Percentiles rank a stretch among this genome's conserved stretches.
Conservation (phyloP, 2,329 filamentous ascomycete genomes). For the Teratosphaeria zuluensis region DNA sequence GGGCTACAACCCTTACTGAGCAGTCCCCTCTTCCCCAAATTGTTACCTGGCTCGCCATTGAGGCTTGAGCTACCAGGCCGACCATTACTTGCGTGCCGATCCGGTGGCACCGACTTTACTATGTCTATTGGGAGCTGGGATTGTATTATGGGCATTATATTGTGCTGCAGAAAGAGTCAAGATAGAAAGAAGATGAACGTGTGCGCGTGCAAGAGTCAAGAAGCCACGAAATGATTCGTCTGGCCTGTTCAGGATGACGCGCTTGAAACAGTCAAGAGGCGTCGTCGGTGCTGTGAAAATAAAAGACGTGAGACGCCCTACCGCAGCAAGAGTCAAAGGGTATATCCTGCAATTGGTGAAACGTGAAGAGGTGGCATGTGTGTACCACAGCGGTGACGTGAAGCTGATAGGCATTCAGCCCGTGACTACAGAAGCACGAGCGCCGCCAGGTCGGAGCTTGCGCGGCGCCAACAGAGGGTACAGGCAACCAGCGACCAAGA, state of each 20-base stretch:
- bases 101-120: neutral
- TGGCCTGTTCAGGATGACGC: neutral
- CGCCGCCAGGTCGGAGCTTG: neutral
- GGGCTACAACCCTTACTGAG: constrained; percentile 30
- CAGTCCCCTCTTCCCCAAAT: neutral
- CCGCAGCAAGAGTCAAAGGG: neutral
- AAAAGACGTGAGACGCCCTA: neutral
- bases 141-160: neutral
- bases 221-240: neutral
- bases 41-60: neutral
- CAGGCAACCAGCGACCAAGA: neutral
- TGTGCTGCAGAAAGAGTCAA: neutral
- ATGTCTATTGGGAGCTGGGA: neutral
- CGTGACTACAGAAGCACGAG: neutral
- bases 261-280: constrained; percentile 1
- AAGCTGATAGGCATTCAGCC: neutral
- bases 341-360: neutral
- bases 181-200: neutral
- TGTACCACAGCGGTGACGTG: neutral
- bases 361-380: neutral
- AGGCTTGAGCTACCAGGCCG: neutral
- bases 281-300: neutral
- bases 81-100: too few species aligned
- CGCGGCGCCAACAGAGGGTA: neutral
- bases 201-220: neutral